Conservation (phyloP, 306 rosid genomes). For the Acacia confusa region DNA sequence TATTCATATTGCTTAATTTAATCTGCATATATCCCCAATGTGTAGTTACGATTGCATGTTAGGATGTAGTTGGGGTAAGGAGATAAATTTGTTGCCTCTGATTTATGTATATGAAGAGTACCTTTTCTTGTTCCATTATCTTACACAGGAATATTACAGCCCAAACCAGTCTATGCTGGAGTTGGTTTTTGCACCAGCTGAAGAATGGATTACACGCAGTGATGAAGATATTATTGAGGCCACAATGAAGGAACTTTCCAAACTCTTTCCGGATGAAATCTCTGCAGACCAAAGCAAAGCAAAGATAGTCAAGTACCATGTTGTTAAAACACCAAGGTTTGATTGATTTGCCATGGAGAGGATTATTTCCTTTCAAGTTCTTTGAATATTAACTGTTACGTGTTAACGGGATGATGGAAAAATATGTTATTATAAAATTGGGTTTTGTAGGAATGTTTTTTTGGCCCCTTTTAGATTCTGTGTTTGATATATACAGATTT, state of each 20-base stretch:
- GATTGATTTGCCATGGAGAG: conserved; percentile 18
- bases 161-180: conserved; percentile 95
- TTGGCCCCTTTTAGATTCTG: neutral
- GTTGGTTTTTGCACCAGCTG: conserved; percentile 98
- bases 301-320: conserved; percentile 84
- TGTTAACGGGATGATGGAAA: neutral
- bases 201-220: conserved; percentile 87
- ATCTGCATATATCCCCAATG: conserved; percentile 5
- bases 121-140: conserved; percentile 16
- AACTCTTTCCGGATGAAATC: conserved; percentile 93
- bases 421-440: neutral
- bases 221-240: conserved; percentile 89
- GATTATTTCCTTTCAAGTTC: conserved; percentile 20
- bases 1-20: conserved; percentile 9
- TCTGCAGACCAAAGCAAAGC: conserved; percentile 94
- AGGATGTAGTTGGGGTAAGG: conserved; percentile 19
- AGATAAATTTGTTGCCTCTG: neutral
- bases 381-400: neutral
- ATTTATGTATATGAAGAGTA: neutral
- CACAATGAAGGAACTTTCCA: conserved; percentile 91
- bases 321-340: conserved; percentile 97
- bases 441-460: neutral
- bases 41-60: conserved; percentile 12
- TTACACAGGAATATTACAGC: conserved; percentile 79
- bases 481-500: neutral